Base-by-base conservation (phyloP, 345 rosid genomes). In the Triadica sebifera region DNA sequence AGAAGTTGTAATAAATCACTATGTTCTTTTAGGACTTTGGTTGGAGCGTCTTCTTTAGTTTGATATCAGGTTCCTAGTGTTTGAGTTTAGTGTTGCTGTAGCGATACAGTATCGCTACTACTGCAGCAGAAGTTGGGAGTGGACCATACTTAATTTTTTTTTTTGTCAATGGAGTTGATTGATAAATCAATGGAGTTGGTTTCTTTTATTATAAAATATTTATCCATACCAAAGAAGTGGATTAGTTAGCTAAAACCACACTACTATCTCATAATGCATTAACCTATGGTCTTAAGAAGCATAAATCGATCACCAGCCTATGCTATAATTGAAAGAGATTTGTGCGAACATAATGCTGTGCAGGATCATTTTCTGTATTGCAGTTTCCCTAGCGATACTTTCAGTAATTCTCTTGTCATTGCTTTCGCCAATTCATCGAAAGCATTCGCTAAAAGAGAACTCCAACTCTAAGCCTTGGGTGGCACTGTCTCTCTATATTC, bases 401-500 rank as follows among this genome's bases (percentile, higher is more conserved):
- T 72, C 81, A 2, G 97, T 91, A 20, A 49, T 91, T 74, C 84
- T 93, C 66, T 66, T 92, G 11, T 78, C 97, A 46, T 39, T 92
- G 51, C 49, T 89, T 72, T 88, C 96, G 1, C 96, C 93, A 0
- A 73, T 82, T 12, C 81, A 88, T 5, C 87, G 79, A 57, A 80
- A 70, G 34, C 67, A 69, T 20, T 69, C 77, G 0, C 47, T 83
- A 3, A 76, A 69, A 13, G 80, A 37, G 74, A 56, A 62, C 7
- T 41, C 70, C 0, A 56, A 59, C 7, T 41, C 70, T 0, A 74
- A 38, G 58, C 89, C 87, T n/a, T 86, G 84, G 88, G 45, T 90
- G 4, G 86, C 93, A 70, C 78, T 94, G 24, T 90, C 97, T 45
- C 69, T 92, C 46, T 92, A 90, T 83, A 83, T 92, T 43, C 91